Evolutionary conservation across 2,329 filamentous ascomycete genomes (phyloP).

Genomic region (Claviceps sp.): DNA sequence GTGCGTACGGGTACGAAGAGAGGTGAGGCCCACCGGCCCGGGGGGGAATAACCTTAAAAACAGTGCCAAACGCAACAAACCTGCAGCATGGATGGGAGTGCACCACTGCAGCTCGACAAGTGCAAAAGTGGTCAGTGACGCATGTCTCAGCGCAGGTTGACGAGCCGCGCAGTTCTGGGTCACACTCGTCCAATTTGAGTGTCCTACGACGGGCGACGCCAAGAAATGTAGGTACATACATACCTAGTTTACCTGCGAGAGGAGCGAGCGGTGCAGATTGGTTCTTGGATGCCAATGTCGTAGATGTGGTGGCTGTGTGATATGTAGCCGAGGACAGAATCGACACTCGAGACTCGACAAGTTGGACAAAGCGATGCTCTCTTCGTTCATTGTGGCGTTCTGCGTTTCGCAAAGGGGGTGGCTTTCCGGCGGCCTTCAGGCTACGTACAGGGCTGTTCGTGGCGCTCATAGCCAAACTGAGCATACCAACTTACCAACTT

Average conservation of each 20-base stretch:
- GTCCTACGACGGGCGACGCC: background rate
- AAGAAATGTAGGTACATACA: slow-evolving; percentile 2
- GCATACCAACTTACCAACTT: too few relatives aligned
- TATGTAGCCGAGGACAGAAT: background rate
- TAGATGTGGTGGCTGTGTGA: background rate
- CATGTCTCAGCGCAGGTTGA: slow-evolving; percentile 3
- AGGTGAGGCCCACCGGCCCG: background rate
- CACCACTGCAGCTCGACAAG: background rate
- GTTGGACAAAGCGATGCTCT: too few relatives aligned
- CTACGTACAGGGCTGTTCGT: too few relatives aligned
- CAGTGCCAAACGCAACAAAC: slow-evolving; percentile 1
- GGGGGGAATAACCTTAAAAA: slow-evolving; percentile 8
- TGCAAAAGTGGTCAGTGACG: background rate
- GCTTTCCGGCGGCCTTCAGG: too few relatives aligned
- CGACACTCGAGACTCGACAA: too few relatives aligned
- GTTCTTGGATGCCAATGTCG: background rate
- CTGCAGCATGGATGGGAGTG: background rate
- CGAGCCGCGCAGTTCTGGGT: background rate
- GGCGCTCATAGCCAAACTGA: too few relatives aligned
- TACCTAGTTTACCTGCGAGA: background rate
- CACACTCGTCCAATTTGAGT: background rate
- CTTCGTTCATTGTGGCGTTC: too few relatives aligned
- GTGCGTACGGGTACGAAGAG: background rate
- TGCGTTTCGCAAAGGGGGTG: too few relatives aligned
- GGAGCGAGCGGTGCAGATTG: background rate